Percentiles rank a stretch among this genome's conserved stretches.
Conservation (phyloP, 1,284 basidiomycete genomes). For the Cryptococcus depauperatus region DNA sequence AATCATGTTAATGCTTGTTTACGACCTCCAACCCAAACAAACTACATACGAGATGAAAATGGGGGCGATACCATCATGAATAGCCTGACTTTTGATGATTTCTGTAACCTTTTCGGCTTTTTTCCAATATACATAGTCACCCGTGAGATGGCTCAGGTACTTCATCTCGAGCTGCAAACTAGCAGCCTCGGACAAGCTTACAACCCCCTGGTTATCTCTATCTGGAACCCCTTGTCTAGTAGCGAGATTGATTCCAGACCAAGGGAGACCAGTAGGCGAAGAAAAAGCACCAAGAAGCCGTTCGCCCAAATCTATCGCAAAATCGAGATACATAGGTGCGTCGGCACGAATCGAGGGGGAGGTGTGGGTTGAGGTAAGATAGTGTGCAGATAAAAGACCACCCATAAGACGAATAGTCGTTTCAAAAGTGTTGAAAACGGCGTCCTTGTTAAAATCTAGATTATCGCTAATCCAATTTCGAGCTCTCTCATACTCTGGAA, state of each 20-base stretch:
- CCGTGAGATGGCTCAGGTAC: conserved; percentile 74
- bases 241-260: conserved; percentile 68
- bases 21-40: neutral
- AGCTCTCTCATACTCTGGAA: conserved; percentile 69
- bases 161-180: conserved; percentile 84
- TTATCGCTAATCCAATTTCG: conserved; percentile 65
- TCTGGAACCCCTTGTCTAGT: conserved; percentile 59
- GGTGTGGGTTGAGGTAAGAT: conserved; percentile 49
- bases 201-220: conserved; percentile 56
- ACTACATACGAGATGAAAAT: conserved; percentile 67
- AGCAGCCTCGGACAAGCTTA: conserved; percentile 75
- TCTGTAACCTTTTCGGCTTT: conserved; percentile 74
- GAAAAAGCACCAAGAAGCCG: conserved; percentile 79
- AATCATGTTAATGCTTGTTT: conserved; percentile 2
- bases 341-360: conserved; percentile 47
- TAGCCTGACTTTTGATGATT: conserved; percentile 56
- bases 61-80: conserved; percentile 66
- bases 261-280: conserved; percentile 70
- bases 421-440: conserved; percentile 83
- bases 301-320: conserved; percentile 71
- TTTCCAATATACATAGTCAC: conserved; percentile 69
- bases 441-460: conserved; percentile 70
- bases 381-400: conserved; percentile 73
- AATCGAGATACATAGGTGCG: conserved; percentile 62
- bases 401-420: conserved; percentile 75